Conservation (phyloP, 805 yeast species). For the Sugiyamaella qingdaonensis region DNA sequence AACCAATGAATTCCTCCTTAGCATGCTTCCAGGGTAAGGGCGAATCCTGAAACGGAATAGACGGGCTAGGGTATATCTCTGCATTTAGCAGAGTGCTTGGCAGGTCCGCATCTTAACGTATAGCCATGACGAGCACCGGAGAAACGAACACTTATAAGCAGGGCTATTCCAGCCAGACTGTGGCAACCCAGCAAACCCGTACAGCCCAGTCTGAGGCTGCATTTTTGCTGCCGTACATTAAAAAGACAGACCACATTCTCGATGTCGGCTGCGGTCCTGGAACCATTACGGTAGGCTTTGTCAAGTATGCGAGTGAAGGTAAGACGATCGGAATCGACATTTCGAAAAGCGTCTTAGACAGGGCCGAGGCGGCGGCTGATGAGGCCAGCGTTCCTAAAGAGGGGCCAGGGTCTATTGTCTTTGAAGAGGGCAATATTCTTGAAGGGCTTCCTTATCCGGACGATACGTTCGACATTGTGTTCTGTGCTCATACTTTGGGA, state of each 20-base stretch:
- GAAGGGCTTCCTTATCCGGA: not conserved
- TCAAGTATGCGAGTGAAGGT: conserved; percentile 31
- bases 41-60: too few species aligned
- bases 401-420: not conserved
- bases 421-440: not conserved
- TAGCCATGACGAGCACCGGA: not conserved
- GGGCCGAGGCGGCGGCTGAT: not conserved
- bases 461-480: not conserved
- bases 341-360: not conserved
- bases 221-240: conserved; percentile 30
- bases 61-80: too few species aligned
- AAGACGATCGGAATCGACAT: conserved; percentile 27
- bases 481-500: not conserved
- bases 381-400: not conserved
- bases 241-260: conserved; percentile 29
- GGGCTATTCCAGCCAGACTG: not conserved
- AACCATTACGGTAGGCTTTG: conserved; percentile 36
- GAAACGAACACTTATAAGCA: not conserved
- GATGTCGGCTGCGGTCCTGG: conserved; percentile 46
- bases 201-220: conserved; percentile 31
- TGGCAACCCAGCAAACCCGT: conserved; percentile 34
- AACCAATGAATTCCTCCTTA: too few species aligned
- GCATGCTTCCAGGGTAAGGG: too few species aligned
- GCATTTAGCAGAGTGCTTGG: too few species aligned
- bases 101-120: too few species aligned